A percentile compares a stretch with the other conserved stretches of the same genome.
Evolutionary conservation across 768 basidiomycete species (phyloP).

Genomic region (Phylloporus sp.): DNA sequence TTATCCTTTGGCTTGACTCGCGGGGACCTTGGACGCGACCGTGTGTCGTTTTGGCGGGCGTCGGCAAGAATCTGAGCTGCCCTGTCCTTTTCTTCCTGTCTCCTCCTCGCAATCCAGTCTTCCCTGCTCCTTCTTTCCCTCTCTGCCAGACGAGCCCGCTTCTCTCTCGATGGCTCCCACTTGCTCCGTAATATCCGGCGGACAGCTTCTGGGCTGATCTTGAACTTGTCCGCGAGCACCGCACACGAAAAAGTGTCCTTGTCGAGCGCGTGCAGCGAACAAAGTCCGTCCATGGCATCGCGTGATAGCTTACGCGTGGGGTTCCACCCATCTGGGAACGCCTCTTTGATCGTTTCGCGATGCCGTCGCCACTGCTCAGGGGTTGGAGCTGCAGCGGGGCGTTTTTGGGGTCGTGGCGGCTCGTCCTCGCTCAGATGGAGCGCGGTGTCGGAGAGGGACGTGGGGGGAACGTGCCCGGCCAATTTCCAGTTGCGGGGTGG

Average conservation of each 20-base stretch:
- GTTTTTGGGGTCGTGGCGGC: conserved; percentile 21
- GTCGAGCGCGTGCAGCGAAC: conserved; percentile 61
- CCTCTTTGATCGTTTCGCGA: conserved; percentile 45
- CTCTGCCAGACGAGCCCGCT: conserved; percentile 45
- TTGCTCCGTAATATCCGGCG: conserved; percentile 73
- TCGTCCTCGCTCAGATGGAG: conserved; percentile 31
- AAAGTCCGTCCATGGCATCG: conserved; percentile 79
- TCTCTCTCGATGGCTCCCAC: conserved; percentile 60
- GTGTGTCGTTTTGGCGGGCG: conserved; percentile 11
- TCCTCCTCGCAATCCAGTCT: conserved; percentile 35
- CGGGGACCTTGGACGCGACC: conserved; percentile 11
- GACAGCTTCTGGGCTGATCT: conserved; percentile 77
- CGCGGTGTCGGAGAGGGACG: conserved; percentile 23
- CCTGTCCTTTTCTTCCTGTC: conserved; percentile 40
- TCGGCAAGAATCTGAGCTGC: conserved; percentile 34
- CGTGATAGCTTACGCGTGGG: conserved; percentile 79
- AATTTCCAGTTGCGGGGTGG: conserved; percentile 30
- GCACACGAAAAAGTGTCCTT: conserved; percentile 61
- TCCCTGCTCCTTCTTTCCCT: conserved; percentile 46
- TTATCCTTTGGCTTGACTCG: conserved; percentile 32
- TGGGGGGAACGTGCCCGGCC: conserved; percentile 30
- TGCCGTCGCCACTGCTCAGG: conserved; percentile 51
- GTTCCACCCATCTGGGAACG: conserved; percentile 67
- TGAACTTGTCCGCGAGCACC: conserved; percentile 71
- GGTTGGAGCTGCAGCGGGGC: conserved; percentile 19